These are phyloP conservation scores for Sugiyamaella paludigena DNA, from an alignment of 1,139 yeast genomes.

Conservation along the genomic window DNA sequence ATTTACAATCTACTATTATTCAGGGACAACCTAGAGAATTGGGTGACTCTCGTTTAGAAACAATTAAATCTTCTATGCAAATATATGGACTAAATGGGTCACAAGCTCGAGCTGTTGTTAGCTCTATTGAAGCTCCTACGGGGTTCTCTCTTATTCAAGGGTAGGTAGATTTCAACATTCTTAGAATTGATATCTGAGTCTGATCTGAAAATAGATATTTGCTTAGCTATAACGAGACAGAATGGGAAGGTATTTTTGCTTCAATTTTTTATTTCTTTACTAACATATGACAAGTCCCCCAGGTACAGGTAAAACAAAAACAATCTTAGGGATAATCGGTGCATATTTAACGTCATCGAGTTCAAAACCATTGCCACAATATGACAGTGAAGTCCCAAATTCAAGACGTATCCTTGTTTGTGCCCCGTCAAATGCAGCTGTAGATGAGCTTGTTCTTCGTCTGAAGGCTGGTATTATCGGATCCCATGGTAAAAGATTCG, in stretches of 20 bases:
- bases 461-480: conserved; percentile 65
- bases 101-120: conserved; percentile 84
- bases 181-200: too few species aligned
- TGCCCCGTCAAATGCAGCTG: conserved; percentile 99
- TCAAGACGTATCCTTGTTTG: conserved; percentile 71
- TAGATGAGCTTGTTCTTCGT: conserved; percentile 91
- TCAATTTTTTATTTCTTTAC: not conserved
- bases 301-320: conserved; percentile 97
- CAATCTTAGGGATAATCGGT: conserved; percentile 89
- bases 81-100: conserved; percentile 72
- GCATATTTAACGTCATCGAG: conserved; percentile 50
- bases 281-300: conserved; percentile 54
- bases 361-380: not conserved
- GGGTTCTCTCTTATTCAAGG: conserved; percentile 96
- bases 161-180: conserved; percentile 23
- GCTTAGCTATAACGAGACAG: not conserved
- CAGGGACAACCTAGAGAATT: conserved; percentile 59
- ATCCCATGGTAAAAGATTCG: conserved; percentile 53
- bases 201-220: too few species aligned
- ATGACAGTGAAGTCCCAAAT: conserved; percentile 22
- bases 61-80: conserved; percentile 39
- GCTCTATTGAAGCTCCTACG: conserved; percentile 53
- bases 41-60: conserved; percentile 40
- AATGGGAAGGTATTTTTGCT: not conserved
- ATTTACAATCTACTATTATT: conserved; percentile 61